These are phyloP conservation scores for Neonectria punicea DNA, from an alignment of 2,329 filamentous ascomycete genomes.

Conservation along the genomic window DNA sequence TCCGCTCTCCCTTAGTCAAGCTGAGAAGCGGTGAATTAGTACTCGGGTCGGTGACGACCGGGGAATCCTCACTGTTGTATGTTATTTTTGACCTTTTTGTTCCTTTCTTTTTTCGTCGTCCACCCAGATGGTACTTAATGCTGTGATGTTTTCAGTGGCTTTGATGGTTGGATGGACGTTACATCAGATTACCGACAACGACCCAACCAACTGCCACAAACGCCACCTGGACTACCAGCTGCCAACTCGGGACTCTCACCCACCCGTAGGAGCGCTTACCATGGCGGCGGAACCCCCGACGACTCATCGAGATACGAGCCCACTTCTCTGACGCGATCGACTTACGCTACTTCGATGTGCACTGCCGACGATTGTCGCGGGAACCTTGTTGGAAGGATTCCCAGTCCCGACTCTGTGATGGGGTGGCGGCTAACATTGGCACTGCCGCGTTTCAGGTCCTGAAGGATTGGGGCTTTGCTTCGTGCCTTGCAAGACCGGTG, in stretches of 20 bases:
- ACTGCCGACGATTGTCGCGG: constrained; percentile 1
- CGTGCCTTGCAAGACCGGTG: background rate
- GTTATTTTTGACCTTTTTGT: background rate
- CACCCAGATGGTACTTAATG: no score
- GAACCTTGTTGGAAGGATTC: background rate
- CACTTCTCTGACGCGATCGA: background rate
- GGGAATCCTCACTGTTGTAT: background rate
- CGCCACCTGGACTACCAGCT: no score
- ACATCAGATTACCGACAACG: no score
- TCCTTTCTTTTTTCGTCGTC: background rate
- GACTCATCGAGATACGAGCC: background rate
- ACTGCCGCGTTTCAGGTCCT: constrained; percentile 22
- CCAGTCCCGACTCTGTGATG: constrained; percentile 4
- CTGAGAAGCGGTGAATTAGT: background rate
- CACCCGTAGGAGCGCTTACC: background rate
- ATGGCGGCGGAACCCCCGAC: background rate
- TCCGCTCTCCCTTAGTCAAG: background rate
- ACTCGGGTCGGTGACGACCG: background rate
- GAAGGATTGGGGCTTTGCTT: constrained; percentile 17
- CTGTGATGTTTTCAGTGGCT: background rate
- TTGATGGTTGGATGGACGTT: background rate
- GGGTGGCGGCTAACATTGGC: constrained; percentile 7
- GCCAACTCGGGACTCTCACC: background rate
- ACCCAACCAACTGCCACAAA: background rate
- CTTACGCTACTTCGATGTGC: constrained; percentile 2